Percentiles rank a stretch among this genome's conserved stretches.
phyloP scores from a whole-genome alignment of 805 yeast species.

The Candida michaelii region DNA sequence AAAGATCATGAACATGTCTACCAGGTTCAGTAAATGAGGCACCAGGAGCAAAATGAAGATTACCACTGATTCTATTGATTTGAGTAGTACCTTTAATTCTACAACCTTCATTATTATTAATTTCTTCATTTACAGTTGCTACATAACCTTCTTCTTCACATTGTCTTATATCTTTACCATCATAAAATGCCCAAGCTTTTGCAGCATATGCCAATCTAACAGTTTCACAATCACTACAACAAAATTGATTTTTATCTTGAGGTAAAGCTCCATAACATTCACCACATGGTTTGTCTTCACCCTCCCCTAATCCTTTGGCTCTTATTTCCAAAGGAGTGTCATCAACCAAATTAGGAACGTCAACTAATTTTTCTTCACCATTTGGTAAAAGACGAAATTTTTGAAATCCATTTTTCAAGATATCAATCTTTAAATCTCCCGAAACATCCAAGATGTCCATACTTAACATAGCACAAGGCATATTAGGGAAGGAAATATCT shows the following conservation, averaged over 20 bases:
- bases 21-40: conserved; percentile 59
- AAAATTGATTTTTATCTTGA: conserved; percentile 53
- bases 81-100: conserved; percentile 75
- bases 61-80: conserved; percentile 85
- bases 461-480: conserved; percentile 82
- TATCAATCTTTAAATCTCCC: conserved; percentile 79
- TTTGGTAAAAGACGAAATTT: conserved; percentile 60
- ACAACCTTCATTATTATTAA: conserved; percentile 74
- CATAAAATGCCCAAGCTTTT: conserved; percentile 84
- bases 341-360: conserved; percentile 23
- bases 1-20: conserved; percentile 81
- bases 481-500: conserved; percentile 77
- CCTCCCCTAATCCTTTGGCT: conserved; percentile 33
- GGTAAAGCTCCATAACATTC: conserved; percentile 84
- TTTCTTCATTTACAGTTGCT: conserved; percentile 51
- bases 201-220: conserved; percentile 78
- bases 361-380: conserved; percentile 46
- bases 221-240: conserved; percentile 85
- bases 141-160: conserved; percentile 91
- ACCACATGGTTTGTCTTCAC: conserved; percentile 62
- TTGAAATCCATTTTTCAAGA: conserved; percentile 67
- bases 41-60: conserved; percentile 96
- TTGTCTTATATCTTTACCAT: conserved; percentile 83
- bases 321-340: conserved; percentile 26
- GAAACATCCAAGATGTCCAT: conserved; percentile 86